Evolutionary conservation across 2,329 filamentous ascomycete genomes (phyloP), one percentile per base, ranked within the genome.

Genomic region (Onygenales sp.): DNA sequence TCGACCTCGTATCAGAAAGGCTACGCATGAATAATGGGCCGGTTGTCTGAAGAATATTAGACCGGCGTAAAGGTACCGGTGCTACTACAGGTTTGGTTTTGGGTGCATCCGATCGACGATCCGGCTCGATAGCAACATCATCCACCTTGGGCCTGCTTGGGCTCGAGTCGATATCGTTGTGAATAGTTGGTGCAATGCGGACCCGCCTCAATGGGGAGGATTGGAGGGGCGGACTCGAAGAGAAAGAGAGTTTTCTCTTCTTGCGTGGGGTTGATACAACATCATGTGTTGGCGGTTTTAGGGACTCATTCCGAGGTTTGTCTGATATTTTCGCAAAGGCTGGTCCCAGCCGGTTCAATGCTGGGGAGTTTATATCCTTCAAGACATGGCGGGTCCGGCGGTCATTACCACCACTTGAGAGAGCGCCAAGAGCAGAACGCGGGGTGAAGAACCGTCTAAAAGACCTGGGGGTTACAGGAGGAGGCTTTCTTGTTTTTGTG

Each of bases 401-500:
- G 17, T 70, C 67, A 13, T 61, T 61, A 37, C 62, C 64, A n/a
- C 58, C 62, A 60, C 63, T 63, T 54, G 63, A 67, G 51, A 59
- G 63, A 42, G 60, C 63, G 57, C 67, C 65, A 32, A 72, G 62
- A 42, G 72, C 61, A 51, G 71, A 73, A 32, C 72, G 67, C 37
- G 75, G 75, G n/a, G 74, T 77, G 56, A 77, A 77, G 58, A 77
- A 77, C 37, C 70, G 68, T 51, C 67, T 70, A 55, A 77, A 77
- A n/a, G 74, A 73, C 48, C 74, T 69, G n/a, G 75, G 75, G 10
- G 75, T 77, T 36, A 77, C 69, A 32, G 74, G 70, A 44, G 75
- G 74, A 49, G 70, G 70, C 56, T 72, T 75, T 62, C 68, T 69
- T 51, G 63, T 65, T 59, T 70, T 71, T 54, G 70, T 65, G 33